phyloP scores from a whole-genome alignment of 2,329 filamentous ascomycete genomes.

The Monilinia fructicola region DNA sequence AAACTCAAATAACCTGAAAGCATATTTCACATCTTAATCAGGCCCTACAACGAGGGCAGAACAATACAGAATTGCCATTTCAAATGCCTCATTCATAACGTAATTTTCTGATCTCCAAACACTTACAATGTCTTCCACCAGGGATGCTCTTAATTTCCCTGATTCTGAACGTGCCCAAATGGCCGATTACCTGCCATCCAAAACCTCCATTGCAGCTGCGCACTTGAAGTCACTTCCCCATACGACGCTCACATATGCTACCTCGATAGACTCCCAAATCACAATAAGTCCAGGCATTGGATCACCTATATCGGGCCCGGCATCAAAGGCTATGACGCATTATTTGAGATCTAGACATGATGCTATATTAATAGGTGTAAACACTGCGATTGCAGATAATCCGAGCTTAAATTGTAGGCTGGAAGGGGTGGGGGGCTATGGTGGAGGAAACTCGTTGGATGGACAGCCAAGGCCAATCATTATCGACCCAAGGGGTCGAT shows the following conservation, averaged over 20 bases:
- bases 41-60: neutral
- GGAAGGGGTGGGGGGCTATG: constrained; percentile 45
- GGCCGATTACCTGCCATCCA: constrained; percentile 18
- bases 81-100: neutral
- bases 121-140: constrained; percentile 1
- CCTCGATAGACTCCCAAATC: constrained; percentile 75
- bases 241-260: constrained; percentile 85
- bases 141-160: constrained; percentile 14
- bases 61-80: neutral
- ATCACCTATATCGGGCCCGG: constrained; percentile 77
- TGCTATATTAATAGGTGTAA: constrained; percentile 81
- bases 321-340: constrained; percentile 91
- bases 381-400: constrained; percentile 81
- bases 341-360: constrained; percentile 79
- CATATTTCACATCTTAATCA: too few relatives aligned
- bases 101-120: neutral
- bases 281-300: constrained; percentile 60
- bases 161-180: neutral
- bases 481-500: constrained; percentile 40
- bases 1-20: neutral
- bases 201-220: neutral
- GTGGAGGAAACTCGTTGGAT: constrained; percentile 45
- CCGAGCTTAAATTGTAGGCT: constrained; percentile 83
- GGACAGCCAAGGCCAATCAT: constrained; percentile 33
- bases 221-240: constrained; percentile 42